Evolutionary conservation across 495 filamentous ascomycete genomes (phyloP), one percentile per base, ranked within the genome.

Genomic region (Penicillium macrosclerotiorum): DNA sequence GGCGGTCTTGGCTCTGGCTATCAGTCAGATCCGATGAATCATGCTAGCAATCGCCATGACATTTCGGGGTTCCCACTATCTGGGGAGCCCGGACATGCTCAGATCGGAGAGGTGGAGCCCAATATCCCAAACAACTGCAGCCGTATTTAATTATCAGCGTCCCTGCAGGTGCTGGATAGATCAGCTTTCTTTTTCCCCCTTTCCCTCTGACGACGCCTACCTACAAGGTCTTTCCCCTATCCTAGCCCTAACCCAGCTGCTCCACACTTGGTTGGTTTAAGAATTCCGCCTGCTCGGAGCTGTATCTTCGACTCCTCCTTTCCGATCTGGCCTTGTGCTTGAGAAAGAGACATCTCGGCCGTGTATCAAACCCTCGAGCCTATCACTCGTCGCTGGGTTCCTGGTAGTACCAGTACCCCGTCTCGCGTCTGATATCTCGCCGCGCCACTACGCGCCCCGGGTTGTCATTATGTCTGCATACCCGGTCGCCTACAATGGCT

Each of bases 401-500:
- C 17, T 8, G 39, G 12, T 14, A 29, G 8, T 35, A 18, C 6
- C 16, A 23, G 19, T 9, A 25, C 23, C 14, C 8, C 25, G 8
- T n/a, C 9, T 0, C 27, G 11, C 12, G 19, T 42, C 41, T 42
- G 36, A 47, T 6, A 52, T 35, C 1, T 22, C 24, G n/a, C 6
- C 13, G n/a, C 24, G 13, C 36, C n/a, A 19, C 24, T 42, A 22
- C 39, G 6, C n/a, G 22, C 37, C 38, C 18, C 20, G n/a, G 43
- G 11, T 23, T 42, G 48, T 52, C 52, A 54, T 32, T 24, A 73
- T 73, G 69, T 58, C 67, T 13, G 57, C 49, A 33, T 67, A 64
- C 38, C 64, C 66, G 19, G 59, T 80, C 13, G 67, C 75, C 26
- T 91, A 85, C 68, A 86, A 86, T 72, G 84, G 81, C 39, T 22